Evolutionary conservation across 179 eudicot genomes (phyloP).

Genomic region (Beta macrorhiza): DNA sequence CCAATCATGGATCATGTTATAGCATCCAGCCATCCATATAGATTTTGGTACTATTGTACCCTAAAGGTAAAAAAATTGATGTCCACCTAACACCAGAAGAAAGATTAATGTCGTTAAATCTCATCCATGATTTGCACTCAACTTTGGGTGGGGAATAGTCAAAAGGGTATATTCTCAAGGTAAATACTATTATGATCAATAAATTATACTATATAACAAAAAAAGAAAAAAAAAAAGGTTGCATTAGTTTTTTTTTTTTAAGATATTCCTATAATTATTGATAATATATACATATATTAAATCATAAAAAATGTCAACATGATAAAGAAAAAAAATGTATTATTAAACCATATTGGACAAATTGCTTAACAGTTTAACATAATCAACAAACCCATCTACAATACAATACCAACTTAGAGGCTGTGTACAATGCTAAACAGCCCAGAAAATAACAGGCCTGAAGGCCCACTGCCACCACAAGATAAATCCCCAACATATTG

Average conservation of each 20-base stretch:
- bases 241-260: not conserved
- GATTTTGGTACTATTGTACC: constrained; percentile 5
- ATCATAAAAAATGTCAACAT: not conserved
- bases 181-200: not conserved
- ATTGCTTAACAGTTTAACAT: too few relatives aligned
- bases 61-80: not conserved
- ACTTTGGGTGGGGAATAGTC: not conserved
- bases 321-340: not conserved
- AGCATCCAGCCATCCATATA: not conserved
- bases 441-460: too few relatives aligned
- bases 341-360: too few relatives aligned
- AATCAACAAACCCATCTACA: too few relatives aligned
- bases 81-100: not conserved
- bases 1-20: not conserved
- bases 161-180: constrained; percentile 14
- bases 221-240: not conserved
- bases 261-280: not conserved
- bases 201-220: not conserved
- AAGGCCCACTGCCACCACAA: too few relatives aligned
- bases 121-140: constrained; percentile 15
- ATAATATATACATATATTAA: not conserved
- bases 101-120: constrained; percentile 9
- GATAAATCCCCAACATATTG: too few relatives aligned
- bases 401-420: too few relatives aligned
- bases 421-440: too few relatives aligned